Percentiles rank a stretch among this genome's conserved stretches.
Evolutionary conservation across 2,329 filamentous ascomycete genomes (phyloP).

Genomic region (Tolypocladium inflatum): DNA sequence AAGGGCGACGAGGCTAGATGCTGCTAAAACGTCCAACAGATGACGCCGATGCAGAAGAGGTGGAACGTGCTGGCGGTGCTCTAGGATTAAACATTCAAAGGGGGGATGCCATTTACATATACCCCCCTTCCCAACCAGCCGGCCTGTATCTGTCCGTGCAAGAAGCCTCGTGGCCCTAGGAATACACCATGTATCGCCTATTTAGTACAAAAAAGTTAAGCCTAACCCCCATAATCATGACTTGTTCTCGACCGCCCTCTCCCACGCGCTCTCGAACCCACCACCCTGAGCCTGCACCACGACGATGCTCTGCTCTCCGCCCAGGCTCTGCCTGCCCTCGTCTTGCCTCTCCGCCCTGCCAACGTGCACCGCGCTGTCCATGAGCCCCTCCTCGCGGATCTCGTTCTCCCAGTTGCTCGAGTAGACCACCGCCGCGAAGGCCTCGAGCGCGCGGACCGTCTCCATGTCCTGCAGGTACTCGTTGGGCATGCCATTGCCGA

Average conservation of each 20-base stretch:
- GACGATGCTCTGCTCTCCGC: conserved; percentile 40
- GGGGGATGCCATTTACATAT: not conserved
- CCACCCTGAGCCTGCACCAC: conserved; percentile 36
- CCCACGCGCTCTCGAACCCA: conserved; percentile 62
- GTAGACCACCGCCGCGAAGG: conserved; percentile 80
- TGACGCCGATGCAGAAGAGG: not conserved
- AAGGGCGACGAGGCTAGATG: not conserved
- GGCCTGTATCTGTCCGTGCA: not conserved
- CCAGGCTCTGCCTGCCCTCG: conserved; percentile 10
- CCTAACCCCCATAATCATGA: conserved; percentile 7
- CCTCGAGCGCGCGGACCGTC: conserved; percentile 64
- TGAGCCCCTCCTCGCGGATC: conserved; percentile 39
- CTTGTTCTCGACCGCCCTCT: conserved; percentile 39
- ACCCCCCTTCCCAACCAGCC: not conserved
- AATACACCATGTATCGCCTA: not conserved
- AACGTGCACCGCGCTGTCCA: conserved; percentile 26
- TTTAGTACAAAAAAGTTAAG: conserved; percentile 3
- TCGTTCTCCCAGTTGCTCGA: conserved; percentile 72
- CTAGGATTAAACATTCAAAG: not conserved
- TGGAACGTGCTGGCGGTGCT: not conserved
- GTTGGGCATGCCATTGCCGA: conserved; percentile 69
- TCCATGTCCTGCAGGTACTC: conserved; percentile 70
- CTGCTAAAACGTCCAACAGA: not conserved
- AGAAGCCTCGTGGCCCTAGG: not conserved
- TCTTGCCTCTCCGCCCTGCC: conserved; percentile 9